Evolutionary conservation across 805 yeast genomes (phyloP).

Genomic region (Kazachstania martiniae): DNA sequence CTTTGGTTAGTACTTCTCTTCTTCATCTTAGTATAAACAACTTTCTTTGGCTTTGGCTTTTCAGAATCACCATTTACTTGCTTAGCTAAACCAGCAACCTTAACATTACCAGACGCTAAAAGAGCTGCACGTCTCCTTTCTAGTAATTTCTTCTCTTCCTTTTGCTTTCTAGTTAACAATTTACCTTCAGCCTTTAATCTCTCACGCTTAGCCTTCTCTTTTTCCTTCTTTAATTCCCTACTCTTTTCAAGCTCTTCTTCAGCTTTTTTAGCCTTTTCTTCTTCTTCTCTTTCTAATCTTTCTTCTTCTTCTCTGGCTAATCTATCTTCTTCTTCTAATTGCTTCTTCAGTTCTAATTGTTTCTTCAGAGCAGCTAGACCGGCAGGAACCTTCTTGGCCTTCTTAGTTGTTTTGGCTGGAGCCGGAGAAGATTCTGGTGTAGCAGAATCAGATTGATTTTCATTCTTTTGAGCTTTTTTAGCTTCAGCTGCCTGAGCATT

Average conservation of each 20-base stretch:
- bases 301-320: constrained; percentile 70
- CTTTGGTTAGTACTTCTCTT: constrained; percentile 31
- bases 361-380: constrained; percentile 85
- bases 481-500: constrained; percentile 27
- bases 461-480: constrained; percentile 28
- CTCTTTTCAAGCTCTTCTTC: constrained; percentile 44
- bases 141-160: constrained; percentile 74
- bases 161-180: constrained; percentile 85
- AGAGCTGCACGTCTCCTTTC: constrained; percentile 86
- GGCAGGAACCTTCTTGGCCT: constrained; percentile 75
- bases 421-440: constrained; percentile 23
- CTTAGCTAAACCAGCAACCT: constrained; percentile 59
- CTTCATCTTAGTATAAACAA: constrained; percentile 65
- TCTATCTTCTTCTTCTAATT: constrained; percentile 74
- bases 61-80: constrained; percentile 12
- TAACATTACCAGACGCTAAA: constrained; percentile 59
- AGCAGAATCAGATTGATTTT: constrained; percentile 25
- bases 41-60: constrained; percentile 47
- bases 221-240: constrained; percentile 66
- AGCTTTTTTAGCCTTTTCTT: constrained; percentile 35
- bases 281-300: constrained; percentile 36
- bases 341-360: constrained; percentile 82
- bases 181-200: constrained; percentile 95
- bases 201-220: constrained; percentile 76
- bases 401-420: constrained; percentile 36